Evolutionary conservation across 495 filamentous ascomycete species (phyloP).

Genomic region (Aspergillus affinis): DNA sequence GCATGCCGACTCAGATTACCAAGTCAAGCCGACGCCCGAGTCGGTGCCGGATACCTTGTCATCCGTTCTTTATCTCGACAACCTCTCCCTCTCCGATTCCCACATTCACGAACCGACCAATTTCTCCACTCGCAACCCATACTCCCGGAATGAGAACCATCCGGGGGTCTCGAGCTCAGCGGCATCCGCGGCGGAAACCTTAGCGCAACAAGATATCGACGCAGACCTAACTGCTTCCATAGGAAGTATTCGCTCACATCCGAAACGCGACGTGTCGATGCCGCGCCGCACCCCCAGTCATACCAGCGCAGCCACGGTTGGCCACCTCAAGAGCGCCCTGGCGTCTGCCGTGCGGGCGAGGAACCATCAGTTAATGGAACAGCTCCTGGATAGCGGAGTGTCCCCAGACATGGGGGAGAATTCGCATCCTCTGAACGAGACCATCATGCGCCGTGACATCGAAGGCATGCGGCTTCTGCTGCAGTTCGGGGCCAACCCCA

Average conservation of each 20-base stretch:
- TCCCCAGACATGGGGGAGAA: conserved; percentile 41
- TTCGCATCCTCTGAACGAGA: conserved; percentile 39
- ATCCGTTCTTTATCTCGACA: conserved; percentile 21
- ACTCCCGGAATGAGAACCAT: conserved; percentile 2
- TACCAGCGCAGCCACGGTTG: conserved; percentile 6
- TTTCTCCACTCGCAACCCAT: neutral
- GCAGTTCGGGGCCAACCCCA: conserved; percentile 48
- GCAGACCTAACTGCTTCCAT: neutral
- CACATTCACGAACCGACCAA: neutral
- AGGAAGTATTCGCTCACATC: neutral
- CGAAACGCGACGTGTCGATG: conserved; percentile 3
- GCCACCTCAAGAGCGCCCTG: conserved; percentile 8
- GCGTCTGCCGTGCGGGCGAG: conserved; percentile 37
- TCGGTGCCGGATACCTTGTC: conserved; percentile 19
- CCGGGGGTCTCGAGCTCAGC: conserved; percentile 4
- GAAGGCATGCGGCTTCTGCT: conserved; percentile 49
- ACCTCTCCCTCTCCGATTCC: conserved; percentile 11
- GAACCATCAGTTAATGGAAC: conserved; percentile 49
- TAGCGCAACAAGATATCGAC: neutral
- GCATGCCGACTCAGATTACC: conserved; percentile 1
- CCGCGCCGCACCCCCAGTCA: conserved; percentile 13
- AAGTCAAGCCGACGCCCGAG: conserved; percentile 1
- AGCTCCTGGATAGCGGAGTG: conserved; percentile 51
- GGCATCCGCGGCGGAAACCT: conserved; percentile 7
- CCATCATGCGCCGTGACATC: conserved; percentile 42